These are phyloP conservation scores for Sphaerulina musiva DNA, from an alignment of 2,329 filamentous ascomycete genomes.

Conservation along the genomic window DNA sequence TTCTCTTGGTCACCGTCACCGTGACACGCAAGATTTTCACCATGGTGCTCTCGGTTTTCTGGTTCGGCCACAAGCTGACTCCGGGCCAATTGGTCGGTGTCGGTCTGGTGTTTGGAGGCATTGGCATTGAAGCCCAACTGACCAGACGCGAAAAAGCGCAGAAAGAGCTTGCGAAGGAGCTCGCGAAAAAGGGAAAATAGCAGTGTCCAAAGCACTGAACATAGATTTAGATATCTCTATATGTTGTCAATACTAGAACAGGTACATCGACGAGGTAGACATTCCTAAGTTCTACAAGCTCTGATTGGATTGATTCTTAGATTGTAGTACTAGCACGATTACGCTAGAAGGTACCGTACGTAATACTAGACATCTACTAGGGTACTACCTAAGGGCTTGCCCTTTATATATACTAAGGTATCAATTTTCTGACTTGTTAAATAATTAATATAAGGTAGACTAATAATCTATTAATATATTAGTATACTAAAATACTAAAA, in stretches of 20 bases:
- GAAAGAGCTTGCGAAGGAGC: slow-evolving; percentile 47
- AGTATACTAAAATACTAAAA: too few relatives aligned
- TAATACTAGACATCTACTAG: too few relatives aligned
- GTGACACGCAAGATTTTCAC: slow-evolving; percentile 99
- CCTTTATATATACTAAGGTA: too few relatives aligned
- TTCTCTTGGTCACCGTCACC: slow-evolving; percentile 90
- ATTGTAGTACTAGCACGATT: too few relatives aligned
- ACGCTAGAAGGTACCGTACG: too few relatives aligned
- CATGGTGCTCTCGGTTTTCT: slow-evolving; percentile 92
- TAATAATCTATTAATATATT: too few relatives aligned
- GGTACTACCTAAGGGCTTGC: too few relatives aligned
- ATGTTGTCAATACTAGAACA: background rate
- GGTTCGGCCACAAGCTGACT: slow-evolving; percentile 82
- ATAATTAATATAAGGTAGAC: too few relatives aligned
- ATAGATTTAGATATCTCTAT: background rate
- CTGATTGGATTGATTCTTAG: too few relatives aligned
- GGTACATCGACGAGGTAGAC: too few relatives aligned
- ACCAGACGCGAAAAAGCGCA: slow-evolving; percentile 62
- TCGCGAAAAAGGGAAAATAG: slow-evolving; percentile 44
- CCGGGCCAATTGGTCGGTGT: slow-evolving; percentile 94
- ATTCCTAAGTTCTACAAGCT: too few relatives aligned
- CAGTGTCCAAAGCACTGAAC: background rate
- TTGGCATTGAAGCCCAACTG: slow-evolving; percentile 82
- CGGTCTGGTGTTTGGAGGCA: slow-evolving; percentile 85
- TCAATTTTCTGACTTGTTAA: too few relatives aligned